phyloP scores from a whole-genome alignment of 352 stramenopile genomes.

The Thalassiosira hispida region DNA sequence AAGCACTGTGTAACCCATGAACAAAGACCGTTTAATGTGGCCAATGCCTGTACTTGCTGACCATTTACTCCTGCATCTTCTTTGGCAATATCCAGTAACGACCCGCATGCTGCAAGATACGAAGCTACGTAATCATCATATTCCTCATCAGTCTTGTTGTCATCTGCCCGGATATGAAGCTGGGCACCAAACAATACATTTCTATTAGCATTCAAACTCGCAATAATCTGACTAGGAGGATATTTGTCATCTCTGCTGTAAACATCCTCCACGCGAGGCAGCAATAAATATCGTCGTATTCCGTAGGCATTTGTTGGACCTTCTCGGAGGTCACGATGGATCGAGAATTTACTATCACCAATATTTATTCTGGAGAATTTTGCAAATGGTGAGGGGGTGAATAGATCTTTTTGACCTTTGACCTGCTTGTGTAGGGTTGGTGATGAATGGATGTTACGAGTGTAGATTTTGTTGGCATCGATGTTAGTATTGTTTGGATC shows the following conservation, averaged over 20 bases:
- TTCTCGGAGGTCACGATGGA: conserved; percentile 38
- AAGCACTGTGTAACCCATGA: conserved; percentile 58
- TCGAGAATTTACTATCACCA: conserved; percentile 17
- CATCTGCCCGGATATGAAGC: conserved; percentile 20
- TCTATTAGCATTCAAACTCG: conserved; percentile 66
- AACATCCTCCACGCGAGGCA: conserved; percentile 27
- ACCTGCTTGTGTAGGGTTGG: not conserved
- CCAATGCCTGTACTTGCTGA: conserved; percentile 75
- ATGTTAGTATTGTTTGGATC: too few relatives aligned
- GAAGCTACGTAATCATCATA: conserved; percentile 23
- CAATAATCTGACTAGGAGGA: conserved; percentile 20
- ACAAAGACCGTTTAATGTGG: conserved; percentile 71
- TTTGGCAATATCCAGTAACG: conserved; percentile 63
- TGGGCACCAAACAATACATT: conserved; percentile 78
- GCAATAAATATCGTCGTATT: conserved; percentile 36
- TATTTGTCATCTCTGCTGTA: not conserved
- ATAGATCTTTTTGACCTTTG: conserved; percentile 34
- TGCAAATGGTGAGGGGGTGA: conserved; percentile 50
- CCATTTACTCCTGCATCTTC: conserved; percentile 68
- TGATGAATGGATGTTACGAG: conserved; percentile 11
- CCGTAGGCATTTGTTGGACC: conserved; percentile 39
- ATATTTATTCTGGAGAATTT: conserved; percentile 34
- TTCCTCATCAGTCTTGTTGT: not conserved
- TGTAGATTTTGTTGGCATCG: not conserved
- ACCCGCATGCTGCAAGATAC: conserved; percentile 53